Base-by-base conservation (phyloP, 331 rosid species). In the Ulmus americana region DNA sequence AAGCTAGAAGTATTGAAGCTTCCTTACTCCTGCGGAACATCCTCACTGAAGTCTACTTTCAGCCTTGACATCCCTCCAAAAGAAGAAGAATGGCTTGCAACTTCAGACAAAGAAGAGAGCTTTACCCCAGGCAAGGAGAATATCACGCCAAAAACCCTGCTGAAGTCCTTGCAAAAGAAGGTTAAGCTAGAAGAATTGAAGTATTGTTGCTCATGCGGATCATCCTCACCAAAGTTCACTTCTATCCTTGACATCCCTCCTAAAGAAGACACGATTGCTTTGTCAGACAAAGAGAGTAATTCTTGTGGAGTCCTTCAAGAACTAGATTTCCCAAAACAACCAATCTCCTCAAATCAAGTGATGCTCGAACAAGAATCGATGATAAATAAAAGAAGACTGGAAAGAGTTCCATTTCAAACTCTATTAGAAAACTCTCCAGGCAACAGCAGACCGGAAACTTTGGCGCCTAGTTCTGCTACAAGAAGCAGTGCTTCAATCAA, bases 101-200 rank as follows among this genome's bases (percentile, higher is more conserved):
- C 35, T 59, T 72, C 22, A 20, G 22, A 20, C 22, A 20, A 84
- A 63, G 84, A 69, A 65, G 87, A 82, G 71, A 60, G 54, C 39
- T 83, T 70, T 63, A 76, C 85, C 57, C 85, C 79, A 20, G 83
- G 76, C 70, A 88, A 84, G 80, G 95, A 86, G 75, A 88, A 82
- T 75, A 77, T 81, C 38, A 81, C 86, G 60, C 81, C 88, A 76
- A 71, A 79, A 54, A 79, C 81, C 55, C 83, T 74, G 74, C 68
- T 63, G 78, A 75, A 39, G 65, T 74, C 78, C 35, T 67, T 83
- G 81, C 78, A 56, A 51, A 79, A 80, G 75, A 81, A 83, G 67
- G 82, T 72, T 68, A 70, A 55, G 55, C 45, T 76, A 42, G 77
- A 80, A 20, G 82, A 76, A 67, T 69, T 67, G 64, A 74, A 60